These are phyloP conservation scores for Lipomyces spencermartinsiae DNA, from an alignment of 805 yeast genomes.

Conservation along the genomic window DNA sequence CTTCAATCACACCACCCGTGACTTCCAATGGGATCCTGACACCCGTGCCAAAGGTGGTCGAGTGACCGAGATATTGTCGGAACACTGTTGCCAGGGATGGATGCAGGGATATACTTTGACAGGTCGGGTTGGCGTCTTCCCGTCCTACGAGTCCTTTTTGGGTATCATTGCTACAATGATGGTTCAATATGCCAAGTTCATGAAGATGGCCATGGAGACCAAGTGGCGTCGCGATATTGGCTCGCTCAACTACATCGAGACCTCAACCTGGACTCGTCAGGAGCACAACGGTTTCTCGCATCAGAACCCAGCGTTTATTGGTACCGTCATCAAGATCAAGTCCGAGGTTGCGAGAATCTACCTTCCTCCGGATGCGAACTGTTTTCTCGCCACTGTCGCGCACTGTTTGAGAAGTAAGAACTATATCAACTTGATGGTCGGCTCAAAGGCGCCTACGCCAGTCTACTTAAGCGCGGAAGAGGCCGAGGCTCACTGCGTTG, in stretches of 20 bases:
- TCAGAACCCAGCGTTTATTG: conserved; percentile 38
- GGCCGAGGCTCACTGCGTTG: conserved; percentile 38
- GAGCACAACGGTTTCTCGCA: conserved; percentile 41
- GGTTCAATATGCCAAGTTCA: conserved; percentile 39
- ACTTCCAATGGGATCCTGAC: conserved; percentile 36
- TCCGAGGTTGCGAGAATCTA: conserved; percentile 38
- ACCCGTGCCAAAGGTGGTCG: conserved; percentile 37
- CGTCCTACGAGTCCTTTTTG: conserved; percentile 39
- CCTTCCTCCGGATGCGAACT: conserved; percentile 40
- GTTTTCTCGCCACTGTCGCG: conserved; percentile 34
- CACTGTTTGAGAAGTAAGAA: conserved; percentile 36
- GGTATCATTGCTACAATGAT: conserved; percentile 39
- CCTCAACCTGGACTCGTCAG: conserved; percentile 40
- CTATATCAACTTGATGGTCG: conserved; percentile 38
- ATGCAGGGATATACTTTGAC: conserved; percentile 39
- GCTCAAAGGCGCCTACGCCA: conserved; percentile 36
- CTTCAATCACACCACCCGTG: conserved; percentile 32
- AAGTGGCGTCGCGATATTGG: conserved; percentile 35
- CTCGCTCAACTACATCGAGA: conserved; percentile 37
- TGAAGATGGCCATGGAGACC: conserved; percentile 38
- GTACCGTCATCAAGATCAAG: conserved; percentile 37
- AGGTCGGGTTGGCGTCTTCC: conserved; percentile 39
- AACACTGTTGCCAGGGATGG: conserved; percentile 40
- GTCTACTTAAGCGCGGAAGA: conserved; percentile 36
- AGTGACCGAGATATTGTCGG: conserved; percentile 38